Base-by-base conservation (phyloP, 768 basidiomycete genomes). In the Boletellus ananas region DNA sequence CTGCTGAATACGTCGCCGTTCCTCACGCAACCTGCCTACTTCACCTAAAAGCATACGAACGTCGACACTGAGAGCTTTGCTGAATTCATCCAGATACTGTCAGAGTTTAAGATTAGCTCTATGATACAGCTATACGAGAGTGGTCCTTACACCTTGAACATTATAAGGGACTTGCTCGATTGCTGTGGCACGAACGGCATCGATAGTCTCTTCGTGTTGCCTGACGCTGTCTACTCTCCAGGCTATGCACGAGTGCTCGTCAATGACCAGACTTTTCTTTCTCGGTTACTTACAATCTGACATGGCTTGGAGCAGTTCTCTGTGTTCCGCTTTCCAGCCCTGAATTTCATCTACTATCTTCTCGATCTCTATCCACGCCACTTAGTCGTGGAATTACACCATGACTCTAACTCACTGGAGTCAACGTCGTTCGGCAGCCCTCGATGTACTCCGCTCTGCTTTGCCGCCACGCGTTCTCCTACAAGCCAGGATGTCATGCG, bases 61-160 rank as follows among this genome's bases (percentile, higher is more conserved):
- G 71, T 93, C 90, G 14, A 79, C 74, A 3, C 90, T 87, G 39
- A 92, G 70, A 1, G 90, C 85, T 64, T 83, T 87, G 66, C 88
- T 91, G 70, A 93, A 93, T 49, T 93, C 88, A 51, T 93, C 86
- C 14, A 93, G 77, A 64, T 93, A 92, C 86, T 90, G 48, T 38
- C 6, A 7, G 21, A 21, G 17, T 20, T 17, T 4, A 11, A 29
- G 36, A 8, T 61, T 43, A 39, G 40, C 40, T 14, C 33, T 23
- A 41, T 31, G 14, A 33, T 55, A 52, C 18, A 58, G 36, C 6
- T 47, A 33, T 17, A 51, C 6, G 9, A 35, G 34, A 9, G 27
- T 17, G 16, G 13, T 16, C 20, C 16, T 8, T 36, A 91, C 90
- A 21, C 80, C 80, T 75, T 89, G 84, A 11, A 93, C 83, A 55